phyloP scores from a whole-genome alignment of 169 alveolate species.

The Eimeria praecox region DNA sequence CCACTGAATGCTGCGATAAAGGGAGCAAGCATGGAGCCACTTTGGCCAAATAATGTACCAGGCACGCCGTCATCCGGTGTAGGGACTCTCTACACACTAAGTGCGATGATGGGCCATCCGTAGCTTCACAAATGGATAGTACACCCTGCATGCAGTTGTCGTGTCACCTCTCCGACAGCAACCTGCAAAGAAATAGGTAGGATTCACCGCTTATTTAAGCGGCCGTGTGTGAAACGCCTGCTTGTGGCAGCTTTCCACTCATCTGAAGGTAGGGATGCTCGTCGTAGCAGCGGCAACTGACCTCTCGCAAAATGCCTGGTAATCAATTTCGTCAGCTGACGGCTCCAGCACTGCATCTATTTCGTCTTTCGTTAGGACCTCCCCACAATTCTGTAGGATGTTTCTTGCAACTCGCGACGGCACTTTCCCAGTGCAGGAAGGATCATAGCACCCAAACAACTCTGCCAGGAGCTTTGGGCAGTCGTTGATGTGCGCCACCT shows the following conservation, averaged over 20 bases:
- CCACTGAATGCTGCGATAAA: not conserved
- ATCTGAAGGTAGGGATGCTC: not conserved
- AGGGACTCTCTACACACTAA: not conserved
- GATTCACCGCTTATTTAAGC: not conserved
- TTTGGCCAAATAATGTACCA: not conserved
- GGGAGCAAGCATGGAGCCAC: constrained; percentile 1
- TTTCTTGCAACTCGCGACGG: constrained; percentile 58
- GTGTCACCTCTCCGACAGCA: constrained; percentile 46
- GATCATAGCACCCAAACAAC: constrained; percentile 56
- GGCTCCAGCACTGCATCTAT: constrained; percentile 35
- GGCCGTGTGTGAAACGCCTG: not conserved
- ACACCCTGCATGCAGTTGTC: not conserved
- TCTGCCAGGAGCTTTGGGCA: constrained; percentile 65
- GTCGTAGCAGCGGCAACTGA: not conserved
- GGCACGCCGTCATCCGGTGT: not conserved
- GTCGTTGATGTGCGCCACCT: constrained; percentile 69
- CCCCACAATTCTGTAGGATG: constrained; percentile 67
- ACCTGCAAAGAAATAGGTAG: not conserved
- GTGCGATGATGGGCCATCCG: not conserved
- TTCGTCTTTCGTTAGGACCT: constrained; percentile 40
- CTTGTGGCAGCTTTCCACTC: not conserved
- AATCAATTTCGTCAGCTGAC: constrained; percentile 45
- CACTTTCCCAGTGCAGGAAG: constrained; percentile 56
- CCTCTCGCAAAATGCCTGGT: constrained; percentile 62
- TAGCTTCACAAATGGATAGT: not conserved